phyloP scores from a whole-genome alignment of 2,329 filamentous ascomycete genomes.

The Malbranchea zuffiana region DNA sequence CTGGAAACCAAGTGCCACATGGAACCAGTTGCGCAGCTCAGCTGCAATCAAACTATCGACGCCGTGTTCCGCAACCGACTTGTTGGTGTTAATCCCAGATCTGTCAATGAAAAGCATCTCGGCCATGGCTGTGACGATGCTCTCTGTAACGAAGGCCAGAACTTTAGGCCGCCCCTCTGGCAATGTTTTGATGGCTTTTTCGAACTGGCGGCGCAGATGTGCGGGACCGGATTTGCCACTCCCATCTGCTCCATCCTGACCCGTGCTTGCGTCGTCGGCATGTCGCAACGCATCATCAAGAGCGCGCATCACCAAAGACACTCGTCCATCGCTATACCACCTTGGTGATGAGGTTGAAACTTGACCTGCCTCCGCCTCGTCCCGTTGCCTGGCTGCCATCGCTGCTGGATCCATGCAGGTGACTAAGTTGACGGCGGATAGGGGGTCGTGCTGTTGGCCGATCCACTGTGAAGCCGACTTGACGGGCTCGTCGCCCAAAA shows the following conservation, averaged over 20 bases:
- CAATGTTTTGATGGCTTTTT: not conserved
- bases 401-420: conserved; percentile 22
- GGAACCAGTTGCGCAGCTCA: conserved; percentile 24
- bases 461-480: conserved; percentile 1
- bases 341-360: conserved; percentile 11
- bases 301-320: conserved; percentile 20
- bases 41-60: conserved; percentile 23
- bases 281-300: conserved; percentile 18
- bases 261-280: conserved; percentile 2
- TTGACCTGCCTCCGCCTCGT: conserved; percentile 7
- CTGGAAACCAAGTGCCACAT: conserved; percentile 10
- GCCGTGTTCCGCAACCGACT: conserved; percentile 18
- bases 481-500: conserved; percentile 14
- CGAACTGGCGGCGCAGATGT: conserved; percentile 9
- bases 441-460: conserved; percentile 16
- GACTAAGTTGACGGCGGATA: conserved; percentile 18
- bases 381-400: conserved; percentile 15
- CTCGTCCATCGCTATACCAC: conserved; percentile 22
- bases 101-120: conserved; percentile 16
- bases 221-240: conserved; percentile 10
- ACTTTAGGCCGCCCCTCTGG: not conserved
- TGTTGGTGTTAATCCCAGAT: conserved; percentile 14
- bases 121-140: conserved; percentile 15
- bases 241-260: conserved; percentile 3
- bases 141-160: conserved; percentile 2